Evolutionary conservation across 495 filamentous ascomycete genomes (phyloP), one percentile per base, ranked within the genome.

Genomic region (Immersiella caudata): DNA sequence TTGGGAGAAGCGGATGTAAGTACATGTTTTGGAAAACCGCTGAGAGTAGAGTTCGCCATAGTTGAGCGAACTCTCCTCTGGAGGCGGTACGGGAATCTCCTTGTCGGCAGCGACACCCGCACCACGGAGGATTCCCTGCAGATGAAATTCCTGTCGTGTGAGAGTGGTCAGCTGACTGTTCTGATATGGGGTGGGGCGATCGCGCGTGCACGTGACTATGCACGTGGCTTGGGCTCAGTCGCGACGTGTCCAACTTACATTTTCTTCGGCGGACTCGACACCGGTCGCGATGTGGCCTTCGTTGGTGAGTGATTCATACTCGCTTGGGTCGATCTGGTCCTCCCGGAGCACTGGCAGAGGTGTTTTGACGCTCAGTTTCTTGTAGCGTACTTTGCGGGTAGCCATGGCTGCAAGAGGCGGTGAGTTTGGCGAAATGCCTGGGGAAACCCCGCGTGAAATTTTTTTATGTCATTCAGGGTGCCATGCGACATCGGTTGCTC

Each of bases 1-100:
- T 66, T 94, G 93, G 65, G 94, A 97, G 82, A 96, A 99, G 75
- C 95, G 92, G 74, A 98, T 97, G 79, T 97, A 98, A 61, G 93
- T 93, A 68, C 90, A 87, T 33, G 96, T 93, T 74, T 95, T 89
- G 74, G 86, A 85, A 80, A 93, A 96, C 54, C 81, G 79, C 59
- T 85, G 87, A 35, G 91, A 87, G 76, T 98, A 98, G 61, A 97
- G 86, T 68, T 90, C 83, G 72, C 94, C 92, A 90, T 97, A 99
- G 76, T 89, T 84, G 70, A 92, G 84, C 62, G 84, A 85, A 74
- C 90, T 92, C 77, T 93, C 89, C 73, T 94, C 86, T 16, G 87
- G 85, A 71, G 86, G 86, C 57, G 94, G 95, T 35, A 95, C 96
- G 36, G 95, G 95, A 72, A 99, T 88, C 82, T 94, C 93, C 78